A percentile compares a stretch with the other conserved stretches of the same genome.
phyloP scores from a whole-genome alignment of 306 rosid species.

The Medicago truncatula region MtrunA17r5.0-ANR NC_053046.1:39217501-39218000 shows the following conservation, averaged over 20 bases:
- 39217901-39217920: constrained; percentile 87
- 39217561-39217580: constrained; percentile 78
- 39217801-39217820: constrained; percentile 90
- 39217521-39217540: constrained; percentile 90
- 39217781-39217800: constrained; percentile 99
- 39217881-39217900: constrained; percentile 70
- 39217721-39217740: constrained; percentile 97
- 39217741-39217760: constrained; percentile 85
- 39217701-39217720: constrained; percentile 63
- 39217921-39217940: constrained; percentile 75
- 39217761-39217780: constrained; percentile 84
- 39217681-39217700: constrained; percentile 74
- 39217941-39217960: constrained; percentile 58
- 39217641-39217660: constrained; percentile 93
- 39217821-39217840: constrained; percentile 58
- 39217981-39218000: constrained; percentile 70
- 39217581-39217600: constrained; percentile 89
- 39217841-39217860: constrained; percentile 91
- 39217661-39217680: constrained; percentile 72
- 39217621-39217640: constrained; percentile 91
- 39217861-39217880: constrained; percentile 91
- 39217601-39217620: constrained; percentile 73
- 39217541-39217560: constrained; percentile 84
- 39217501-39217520: constrained; percentile 89
- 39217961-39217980: constrained; percentile 77